phyloP scores from a whole-genome alignment of 1,284 basidiomycete species.

The Pascua sp. region DNA sequence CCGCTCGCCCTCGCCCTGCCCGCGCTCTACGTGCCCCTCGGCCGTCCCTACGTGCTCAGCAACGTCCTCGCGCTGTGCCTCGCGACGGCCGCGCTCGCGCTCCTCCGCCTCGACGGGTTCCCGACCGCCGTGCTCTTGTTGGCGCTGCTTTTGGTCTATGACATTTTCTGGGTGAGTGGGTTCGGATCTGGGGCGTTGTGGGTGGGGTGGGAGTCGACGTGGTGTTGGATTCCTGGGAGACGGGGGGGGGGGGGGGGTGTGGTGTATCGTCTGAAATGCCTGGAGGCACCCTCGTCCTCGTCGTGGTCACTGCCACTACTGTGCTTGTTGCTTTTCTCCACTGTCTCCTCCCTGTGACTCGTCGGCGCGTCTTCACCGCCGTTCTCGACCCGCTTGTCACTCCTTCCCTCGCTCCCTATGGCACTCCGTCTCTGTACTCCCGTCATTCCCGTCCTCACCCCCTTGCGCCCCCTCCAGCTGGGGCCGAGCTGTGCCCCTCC shows the following conservation, averaged over 20 bases:
- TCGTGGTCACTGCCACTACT: slow-evolving; percentile 40
- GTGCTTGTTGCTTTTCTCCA: slow-evolving; percentile 14
- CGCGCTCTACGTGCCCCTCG: slow-evolving; percentile 61
- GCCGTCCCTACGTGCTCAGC: slow-evolving; percentile 68
- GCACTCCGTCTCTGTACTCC: too few relatives aligned
- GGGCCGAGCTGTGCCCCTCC: too few relatives aligned
- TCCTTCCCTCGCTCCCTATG: too few relatives aligned
- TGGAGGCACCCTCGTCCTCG: neutral
- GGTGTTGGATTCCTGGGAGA: neutral
- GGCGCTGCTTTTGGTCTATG: slow-evolving; percentile 77
- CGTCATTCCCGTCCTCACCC: too few relatives aligned
- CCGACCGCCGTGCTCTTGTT: slow-evolving; percentile 80
- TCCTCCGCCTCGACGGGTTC: slow-evolving; percentile 88
- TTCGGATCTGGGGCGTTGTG: neutral
- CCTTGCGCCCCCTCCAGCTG: too few relatives aligned
- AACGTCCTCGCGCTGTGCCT: slow-evolving; percentile 82
- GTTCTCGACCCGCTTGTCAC: too few relatives aligned
- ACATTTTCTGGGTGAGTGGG: slow-evolving; percentile 63
- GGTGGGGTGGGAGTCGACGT: neutral
- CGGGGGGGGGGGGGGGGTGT: too few relatives aligned
- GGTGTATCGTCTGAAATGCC: too few relatives aligned
- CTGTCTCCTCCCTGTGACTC: neutral
- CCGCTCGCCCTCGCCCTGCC: slow-evolving; percentile 66
- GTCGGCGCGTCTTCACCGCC: too few relatives aligned
- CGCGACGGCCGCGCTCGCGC: slow-evolving; percentile 72